Base-by-base conservation (phyloP, 192 early-diverging fungal species). In the Podila horticola region DNA sequence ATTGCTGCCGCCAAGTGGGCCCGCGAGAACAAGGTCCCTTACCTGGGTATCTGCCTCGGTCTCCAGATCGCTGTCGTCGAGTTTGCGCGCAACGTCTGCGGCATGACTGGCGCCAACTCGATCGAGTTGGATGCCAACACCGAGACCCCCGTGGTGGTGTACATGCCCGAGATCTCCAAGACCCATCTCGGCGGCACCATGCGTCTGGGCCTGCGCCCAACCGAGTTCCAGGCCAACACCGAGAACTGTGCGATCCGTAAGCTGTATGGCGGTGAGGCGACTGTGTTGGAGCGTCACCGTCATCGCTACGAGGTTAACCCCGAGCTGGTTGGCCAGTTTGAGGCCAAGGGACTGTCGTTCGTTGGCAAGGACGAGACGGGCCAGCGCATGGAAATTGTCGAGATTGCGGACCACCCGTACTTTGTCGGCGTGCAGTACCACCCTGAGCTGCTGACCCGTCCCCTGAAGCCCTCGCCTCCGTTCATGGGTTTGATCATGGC, bases 301-400 rank as follows among this genome's bases (percentile, higher is more conserved):
- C 96, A 98, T 73, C 92, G 96, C 52, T 99, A 99, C 82, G 97
- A 99, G 86, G 93, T 99, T 67, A 98, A 98, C 85, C 95, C 96
- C n/a, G 88, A 91, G 50, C 85, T 88, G 71, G 92, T 97, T 6
- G 59, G 73, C 12, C 76, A 87, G 64, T 79, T 98, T 38, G 96
- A 98, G 83, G 82, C 83, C 9, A 90, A 93, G 28, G 97, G 97
- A 3, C 69, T 98, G 58, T 74, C 84, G n/a, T 97, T 98, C 85
- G 89, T 98, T 50, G 97, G 95, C 63, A 88, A 92, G 50, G 97
- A 99, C 69, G 97, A 98, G 68, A 93, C 93, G 33, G 95, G 94
- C 36, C 91, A 98, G 82, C 95, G 97, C 74, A 98, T 99, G 98
- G 97, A 97, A 84, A 95, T 99, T 69, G 67, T 97, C 26, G 97